Evolutionary conservation across 164 flowering plant genomes (phyloP), one percentile per base, ranked within the genome.

Genomic region (Vitis amurensis): DNA sequence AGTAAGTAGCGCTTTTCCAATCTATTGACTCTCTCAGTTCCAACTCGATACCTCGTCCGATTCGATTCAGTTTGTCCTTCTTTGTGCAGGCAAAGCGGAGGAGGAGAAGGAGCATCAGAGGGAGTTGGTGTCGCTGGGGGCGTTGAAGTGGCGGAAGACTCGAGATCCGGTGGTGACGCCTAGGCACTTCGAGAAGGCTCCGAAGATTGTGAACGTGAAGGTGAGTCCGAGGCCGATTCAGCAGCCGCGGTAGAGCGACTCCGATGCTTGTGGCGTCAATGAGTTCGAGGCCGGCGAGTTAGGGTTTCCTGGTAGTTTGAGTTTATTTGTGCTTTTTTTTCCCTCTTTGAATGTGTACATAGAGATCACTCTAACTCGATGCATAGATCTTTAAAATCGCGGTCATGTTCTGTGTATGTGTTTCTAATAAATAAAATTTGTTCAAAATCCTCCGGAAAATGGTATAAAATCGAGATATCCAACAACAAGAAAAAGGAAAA

Each of bases 201-300:
- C 98, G 10, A 93, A 88, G 87, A 75, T 89, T 23, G 92, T 93
- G 79, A 91, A 78, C 27, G 80, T 82, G 74, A 91, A 80, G 69
- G 71, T 86, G 76, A 87, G 79, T 64, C 97, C 97, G 5, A 78
- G 93, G 73, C 78, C 76, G 73, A 93, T 93, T 73, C 94, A 93
- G 78, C 98, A 93, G 76, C 98, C 98, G 15, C 74, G 92, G 77
- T 91, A 81, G 80, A 76, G 27, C 37, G 50, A 64, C 55, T 65
- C 51, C 9, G 11, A 37, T 37, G 44, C 37, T 59, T 59, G 8
- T 27, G 61, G 61, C 14, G 44, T 59, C 61, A 59, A 15, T 59
- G 61, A 59, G 16, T 59, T 27, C 15, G 29, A 19, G 44, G 61
- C 4, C 27, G 37, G 30, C 61, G 37, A 59, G 56, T 15, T 53